Evolutionary conservation across 345 rosid species (phyloP), one percentile per base, ranked within the genome.

Genomic region (Geranium rotundifolium): DNA sequence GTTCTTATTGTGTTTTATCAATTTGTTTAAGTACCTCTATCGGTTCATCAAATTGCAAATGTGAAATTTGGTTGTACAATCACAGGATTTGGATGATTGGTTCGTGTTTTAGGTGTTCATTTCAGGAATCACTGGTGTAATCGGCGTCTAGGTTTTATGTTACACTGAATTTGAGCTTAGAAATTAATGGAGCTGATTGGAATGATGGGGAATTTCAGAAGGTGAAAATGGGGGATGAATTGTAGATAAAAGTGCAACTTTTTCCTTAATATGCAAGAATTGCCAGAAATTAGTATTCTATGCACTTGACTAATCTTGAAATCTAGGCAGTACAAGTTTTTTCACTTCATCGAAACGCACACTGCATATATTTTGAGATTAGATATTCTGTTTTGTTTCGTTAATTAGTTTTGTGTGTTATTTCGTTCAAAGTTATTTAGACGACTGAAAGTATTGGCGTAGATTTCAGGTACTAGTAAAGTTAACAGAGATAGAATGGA

Each of bases 401-500:
- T 54, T 29, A 8, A 41, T 15, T 10, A 34, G 10, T 15, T n/a
- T 13, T 6, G 1, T 58, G 4, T 5, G 56, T 19, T 15, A 57
- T 58, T 37, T 15, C 27, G 18, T 37, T 62, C 1, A 4, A 16
- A 4, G 19, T 9, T 27, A 55, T 72, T 65, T 64, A 59, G 50
- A 27, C 29, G 31, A 56, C 57, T 31, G 29, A 52, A 29, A 63
- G 58, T 31, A 50, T 65, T 56, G 58, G 34, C 63, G 61, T 67
- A 68, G 56, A 13, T 72, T 62, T 17, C 63, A 71, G 81, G 55
- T 71, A n/a, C n/a, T n/a, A 56, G 65, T 57, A 68, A 72, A 49
- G 29, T 46, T n/a, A 76, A 70, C 67, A 71, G 68, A 72, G 66
- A 70, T 61, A 72, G 65, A 41, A 58, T 29, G 70, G 68, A 58